phyloP scores from a whole-genome alignment of 2,329 filamentous ascomycete genomes.

The Pseudogymnoascus sp. region DNA sequence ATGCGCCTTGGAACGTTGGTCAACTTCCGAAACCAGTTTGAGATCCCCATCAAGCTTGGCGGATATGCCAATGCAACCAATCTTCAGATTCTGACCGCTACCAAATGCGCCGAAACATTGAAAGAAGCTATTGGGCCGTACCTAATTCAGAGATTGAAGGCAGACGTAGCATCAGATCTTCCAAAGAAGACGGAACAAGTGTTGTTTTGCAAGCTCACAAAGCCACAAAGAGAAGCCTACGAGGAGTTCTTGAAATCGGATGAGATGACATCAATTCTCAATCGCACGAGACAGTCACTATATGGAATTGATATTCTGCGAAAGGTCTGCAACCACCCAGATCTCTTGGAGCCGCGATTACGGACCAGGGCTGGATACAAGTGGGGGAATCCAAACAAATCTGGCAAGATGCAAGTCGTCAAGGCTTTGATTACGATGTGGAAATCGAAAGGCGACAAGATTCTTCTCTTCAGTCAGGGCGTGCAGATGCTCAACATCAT shows the following conservation, averaged over 20 bases:
- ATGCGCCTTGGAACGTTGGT: constrained; percentile 91
- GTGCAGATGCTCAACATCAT: constrained; percentile 94
- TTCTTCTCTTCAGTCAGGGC: constrained; percentile 84
- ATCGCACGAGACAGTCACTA: constrained; percentile 67
- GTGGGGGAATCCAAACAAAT: constrained; percentile 72
- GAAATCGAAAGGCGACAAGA: constrained; percentile 81
- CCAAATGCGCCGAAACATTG: constrained; percentile 85
- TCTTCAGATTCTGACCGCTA: constrained; percentile 86
- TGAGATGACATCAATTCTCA: constrained; percentile 77
- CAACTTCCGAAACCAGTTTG: constrained; percentile 84
- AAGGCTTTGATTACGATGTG: constrained; percentile 81
- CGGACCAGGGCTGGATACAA: constrained; percentile 55
- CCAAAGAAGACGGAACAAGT: constrained; percentile 96
- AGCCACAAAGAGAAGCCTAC: constrained; percentile 71
- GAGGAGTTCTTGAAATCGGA: constrained; percentile 72
- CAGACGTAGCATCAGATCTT: constrained; percentile 86
- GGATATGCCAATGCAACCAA: constrained; percentile 95
- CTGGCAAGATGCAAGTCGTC: constrained; percentile 93
- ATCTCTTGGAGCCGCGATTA: constrained; percentile 61
- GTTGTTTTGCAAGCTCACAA: constrained; percentile 86
- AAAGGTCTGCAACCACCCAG: constrained; percentile 97
- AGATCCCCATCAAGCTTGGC: constrained; percentile 85
- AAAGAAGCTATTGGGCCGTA: constrained; percentile 94
- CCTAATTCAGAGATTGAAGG: constrained; percentile 83
- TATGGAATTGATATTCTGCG: constrained; percentile 87